These are phyloP conservation scores for Phascolomyces articulosus DNA, from an alignment of 371 early-diverging fungal species.

Conservation along the genomic window DNA sequence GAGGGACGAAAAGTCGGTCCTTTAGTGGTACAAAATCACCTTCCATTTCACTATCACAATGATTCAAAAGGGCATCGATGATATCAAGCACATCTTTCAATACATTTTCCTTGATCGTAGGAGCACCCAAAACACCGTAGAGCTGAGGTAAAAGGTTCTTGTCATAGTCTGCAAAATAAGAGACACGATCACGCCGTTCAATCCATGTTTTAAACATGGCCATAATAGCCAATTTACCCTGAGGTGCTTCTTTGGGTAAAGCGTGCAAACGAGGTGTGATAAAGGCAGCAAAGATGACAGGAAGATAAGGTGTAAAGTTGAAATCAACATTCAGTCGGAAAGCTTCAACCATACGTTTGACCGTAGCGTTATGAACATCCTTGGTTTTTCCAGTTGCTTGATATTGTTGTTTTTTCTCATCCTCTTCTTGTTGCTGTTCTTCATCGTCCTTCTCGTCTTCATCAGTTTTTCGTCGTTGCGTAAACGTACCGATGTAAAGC, in stretches of 20 bases:
- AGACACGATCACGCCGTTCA: slow-evolving; percentile 57
- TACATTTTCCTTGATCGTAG: slow-evolving; percentile 75
- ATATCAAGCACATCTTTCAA: slow-evolving; percentile 71
- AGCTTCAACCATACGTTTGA: slow-evolving; percentile 77
- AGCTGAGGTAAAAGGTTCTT: slow-evolving; percentile 67
- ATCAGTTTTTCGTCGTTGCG: slow-evolving; percentile 36
- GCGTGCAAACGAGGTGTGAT: slow-evolving; percentile 73
- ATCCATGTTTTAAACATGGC: slow-evolving; percentile 84
- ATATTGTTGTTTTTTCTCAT: neutral
- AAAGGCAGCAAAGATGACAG: slow-evolving; percentile 70
- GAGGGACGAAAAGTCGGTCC: slow-evolving; percentile 59
- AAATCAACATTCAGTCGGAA: slow-evolving; percentile 73
- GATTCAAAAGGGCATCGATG: slow-evolving; percentile 72
- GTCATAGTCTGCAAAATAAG: slow-evolving; percentile 69
- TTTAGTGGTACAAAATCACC: slow-evolving; percentile 39
- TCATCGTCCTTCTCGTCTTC: slow-evolving; percentile 23
- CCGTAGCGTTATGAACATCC: slow-evolving; percentile 46
- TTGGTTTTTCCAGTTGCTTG: neutral
- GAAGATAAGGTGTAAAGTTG: slow-evolving; percentile 76
- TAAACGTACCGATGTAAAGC: slow-evolving; percentile 67
- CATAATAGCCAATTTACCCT: slow-evolving; percentile 79
- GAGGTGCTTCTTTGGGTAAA: slow-evolving; percentile 81
- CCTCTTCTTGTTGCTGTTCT: slow-evolving; percentile 16
- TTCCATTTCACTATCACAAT: slow-evolving; percentile 54
- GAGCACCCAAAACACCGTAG: slow-evolving; percentile 72